Evolutionary conservation across 192 early-diverging fungal species (phyloP).

Genomic region (Coemansia sp.): DNA sequence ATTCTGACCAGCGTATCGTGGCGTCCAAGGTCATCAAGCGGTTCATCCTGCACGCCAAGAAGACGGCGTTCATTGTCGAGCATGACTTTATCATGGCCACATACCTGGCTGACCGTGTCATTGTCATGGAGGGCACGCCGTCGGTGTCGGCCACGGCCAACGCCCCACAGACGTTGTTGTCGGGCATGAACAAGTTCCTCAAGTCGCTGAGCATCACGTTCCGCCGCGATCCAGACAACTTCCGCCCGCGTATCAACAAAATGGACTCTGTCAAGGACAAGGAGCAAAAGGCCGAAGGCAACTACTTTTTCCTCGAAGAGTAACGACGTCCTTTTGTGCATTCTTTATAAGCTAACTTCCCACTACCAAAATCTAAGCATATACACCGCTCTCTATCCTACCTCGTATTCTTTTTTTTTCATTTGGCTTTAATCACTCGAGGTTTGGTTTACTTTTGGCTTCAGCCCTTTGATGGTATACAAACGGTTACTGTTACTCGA

Average conservation of each 20-base stretch:
- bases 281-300: constrained; percentile 82
- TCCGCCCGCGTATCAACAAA: constrained; percentile 98
- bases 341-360: too few species aligned
- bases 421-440: too few species aligned
- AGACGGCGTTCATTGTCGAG: constrained; percentile 97
- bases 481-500: constrained; percentile 36
- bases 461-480: too few species aligned
- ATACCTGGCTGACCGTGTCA: constrained; percentile 92
- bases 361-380: too few species aligned
- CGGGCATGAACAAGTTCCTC: constrained; percentile 97
- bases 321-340: constrained; percentile 3
- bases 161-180: constrained; percentile 80
- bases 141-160: constrained; percentile 76
- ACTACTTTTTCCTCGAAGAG: constrained; percentile 65
- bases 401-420: too few species aligned
- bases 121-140: constrained; percentile 92
- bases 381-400: too few species aligned
- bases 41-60: constrained; percentile 92
- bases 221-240: constrained; percentile 96
- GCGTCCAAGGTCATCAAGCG: constrained; percentile 98
- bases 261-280: constrained; percentile 86
- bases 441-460: too few species aligned
- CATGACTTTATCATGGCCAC: constrained; percentile 99
- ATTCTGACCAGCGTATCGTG: constrained; percentile 99
- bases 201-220: constrained; percentile 88